A percentile compares a stretch with the other conserved stretches of the same genome.
Conservation (phyloP, 352 stramenopile species). For the Globisporangium irregulare region DNA sequence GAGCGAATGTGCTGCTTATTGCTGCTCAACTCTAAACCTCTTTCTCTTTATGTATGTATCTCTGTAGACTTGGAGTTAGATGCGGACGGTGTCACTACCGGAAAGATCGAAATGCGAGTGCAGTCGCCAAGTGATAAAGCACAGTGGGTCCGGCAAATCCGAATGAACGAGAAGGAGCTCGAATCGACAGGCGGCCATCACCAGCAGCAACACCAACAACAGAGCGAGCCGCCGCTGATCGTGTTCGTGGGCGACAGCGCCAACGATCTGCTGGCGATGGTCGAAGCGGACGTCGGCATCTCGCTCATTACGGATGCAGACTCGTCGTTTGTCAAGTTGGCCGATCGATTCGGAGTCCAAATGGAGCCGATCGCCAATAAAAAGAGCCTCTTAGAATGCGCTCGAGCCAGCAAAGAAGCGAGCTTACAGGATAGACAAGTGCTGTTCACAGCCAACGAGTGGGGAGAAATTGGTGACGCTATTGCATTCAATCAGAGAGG, state of each 20-base stretch:
- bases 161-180: neutral
- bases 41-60: neutral
- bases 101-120: slow-evolving; percentile 44
- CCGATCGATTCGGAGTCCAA: slow-evolving; percentile 31
- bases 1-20: neutral
- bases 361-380: slow-evolving; percentile 24
- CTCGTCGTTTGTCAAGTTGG: slow-evolving; percentile 25
- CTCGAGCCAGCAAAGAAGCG: neutral
- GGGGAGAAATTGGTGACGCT: slow-evolving; percentile 21
- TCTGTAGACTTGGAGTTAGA: slow-evolving; percentile 47
- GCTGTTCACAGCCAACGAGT: slow-evolving; percentile 27
- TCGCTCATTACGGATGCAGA: slow-evolving; percentile 23
- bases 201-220: neutral
- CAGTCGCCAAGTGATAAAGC: slow-evolving; percentile 65
- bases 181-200: neutral
- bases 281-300: slow-evolving; percentile 62
- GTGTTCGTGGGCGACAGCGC: slow-evolving; percentile 72
- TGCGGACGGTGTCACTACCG: slow-evolving; percentile 37
- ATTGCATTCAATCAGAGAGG: neutral
- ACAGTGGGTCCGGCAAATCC: slow-evolving; percentile 22
- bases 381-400: slow-evolving; percentile 18
- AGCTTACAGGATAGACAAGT: slow-evolving; percentile 11
- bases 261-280: slow-evolving; percentile 61
- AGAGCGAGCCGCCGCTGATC: slow-evolving; percentile 3
- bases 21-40: neutral